phyloP scores from a whole-genome alignment of 768 basidiomycete genomes.

The Leccinellum albellum region DNA sequence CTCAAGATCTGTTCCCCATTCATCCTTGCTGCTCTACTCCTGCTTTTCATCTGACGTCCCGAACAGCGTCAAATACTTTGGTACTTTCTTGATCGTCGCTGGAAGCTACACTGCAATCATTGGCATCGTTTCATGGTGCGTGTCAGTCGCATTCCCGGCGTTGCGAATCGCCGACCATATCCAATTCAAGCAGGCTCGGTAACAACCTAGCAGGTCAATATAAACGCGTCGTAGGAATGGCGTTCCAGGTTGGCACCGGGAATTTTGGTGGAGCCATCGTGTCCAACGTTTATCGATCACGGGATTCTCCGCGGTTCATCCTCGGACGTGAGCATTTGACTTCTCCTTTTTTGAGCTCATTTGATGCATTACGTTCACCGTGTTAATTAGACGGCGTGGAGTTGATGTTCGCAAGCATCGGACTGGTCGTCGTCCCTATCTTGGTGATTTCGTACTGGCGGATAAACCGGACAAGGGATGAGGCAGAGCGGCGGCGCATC shows the following conservation, averaged over 20 bases:
- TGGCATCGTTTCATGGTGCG: slow-evolving; percentile 57
- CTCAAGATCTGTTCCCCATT: slow-evolving; percentile 53
- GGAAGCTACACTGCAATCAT: slow-evolving; percentile 60
- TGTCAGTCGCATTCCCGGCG: slow-evolving; percentile 11
- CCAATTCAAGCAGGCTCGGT: slow-evolving; percentile 43
- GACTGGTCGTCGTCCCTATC: slow-evolving; percentile 49
- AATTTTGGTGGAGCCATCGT: slow-evolving; percentile 66
- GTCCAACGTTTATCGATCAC: slow-evolving; percentile 55
- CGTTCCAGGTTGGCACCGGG: slow-evolving; percentile 48
- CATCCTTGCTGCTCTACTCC: slow-evolving; percentile 46
- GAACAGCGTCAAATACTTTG: slow-evolving; percentile 63
- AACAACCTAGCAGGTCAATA: slow-evolving; percentile 59
- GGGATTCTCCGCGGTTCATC: slow-evolving; percentile 57
- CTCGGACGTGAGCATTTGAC: slow-evolving; percentile 49
- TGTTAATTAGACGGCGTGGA: slow-evolving; percentile 49
- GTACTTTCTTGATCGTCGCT: slow-evolving; percentile 62
- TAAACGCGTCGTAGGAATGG: slow-evolving; percentile 67
- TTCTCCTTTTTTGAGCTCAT: neutral
- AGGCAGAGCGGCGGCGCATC: slow-evolving; percentile 1
- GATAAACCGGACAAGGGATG: slow-evolving; percentile 55
- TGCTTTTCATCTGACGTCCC: slow-evolving; percentile 47
- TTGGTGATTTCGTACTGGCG: slow-evolving; percentile 47
- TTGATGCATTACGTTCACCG: neutral
- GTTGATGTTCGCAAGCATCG: slow-evolving; percentile 67
- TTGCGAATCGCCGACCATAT: neutral